Conservation (phyloP, 495 filamentous ascomycete genomes). For the Penicillium cataractarum region DNA sequence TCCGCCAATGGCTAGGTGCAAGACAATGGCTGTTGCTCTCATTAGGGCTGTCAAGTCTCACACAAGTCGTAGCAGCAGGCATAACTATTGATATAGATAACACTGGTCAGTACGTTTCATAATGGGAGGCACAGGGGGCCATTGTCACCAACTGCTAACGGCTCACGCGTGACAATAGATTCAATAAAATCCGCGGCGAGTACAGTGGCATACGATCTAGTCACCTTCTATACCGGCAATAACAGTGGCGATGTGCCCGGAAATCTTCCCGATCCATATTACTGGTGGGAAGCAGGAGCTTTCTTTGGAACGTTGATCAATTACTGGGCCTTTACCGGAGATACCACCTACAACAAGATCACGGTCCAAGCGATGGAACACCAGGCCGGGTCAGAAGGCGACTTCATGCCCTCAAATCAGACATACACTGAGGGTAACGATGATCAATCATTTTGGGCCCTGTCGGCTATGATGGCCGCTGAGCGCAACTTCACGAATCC, state of each 20-base stretch:
- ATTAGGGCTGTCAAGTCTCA: constrained; percentile 5
- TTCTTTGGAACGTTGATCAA: constrained; percentile 78
- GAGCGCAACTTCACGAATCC: constrained; percentile 73
- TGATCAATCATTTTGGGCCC: constrained; percentile 86
- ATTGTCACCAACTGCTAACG: too few relatives aligned
- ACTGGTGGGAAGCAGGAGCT: constrained; percentile 81
- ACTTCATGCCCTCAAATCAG: constrained; percentile 85
- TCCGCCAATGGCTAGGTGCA: neutral
- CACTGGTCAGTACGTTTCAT: constrained; percentile 5
- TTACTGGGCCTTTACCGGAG: constrained; percentile 83
- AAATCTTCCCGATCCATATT: constrained; percentile 76
- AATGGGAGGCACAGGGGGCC: neutral
- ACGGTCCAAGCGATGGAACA: constrained; percentile 68
- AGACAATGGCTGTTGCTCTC: constrained; percentile 6
- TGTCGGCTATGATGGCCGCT: constrained; percentile 79
- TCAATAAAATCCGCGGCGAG: constrained; percentile 51
- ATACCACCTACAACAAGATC: constrained; percentile 70
- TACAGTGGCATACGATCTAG: constrained; percentile 43
- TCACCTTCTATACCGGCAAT: constrained; percentile 71
- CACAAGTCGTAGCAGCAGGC: constrained; percentile 1
- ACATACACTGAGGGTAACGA: constrained; percentile 78
- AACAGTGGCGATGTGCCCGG: constrained; percentile 70
- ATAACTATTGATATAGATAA: constrained; percentile 12
- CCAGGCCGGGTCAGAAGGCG: constrained; percentile 66
- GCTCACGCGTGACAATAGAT: constrained; percentile 26